Base-by-base conservation (phyloP, 176 grass and related monocot species). In the Oryza meridionalis region DNA sequence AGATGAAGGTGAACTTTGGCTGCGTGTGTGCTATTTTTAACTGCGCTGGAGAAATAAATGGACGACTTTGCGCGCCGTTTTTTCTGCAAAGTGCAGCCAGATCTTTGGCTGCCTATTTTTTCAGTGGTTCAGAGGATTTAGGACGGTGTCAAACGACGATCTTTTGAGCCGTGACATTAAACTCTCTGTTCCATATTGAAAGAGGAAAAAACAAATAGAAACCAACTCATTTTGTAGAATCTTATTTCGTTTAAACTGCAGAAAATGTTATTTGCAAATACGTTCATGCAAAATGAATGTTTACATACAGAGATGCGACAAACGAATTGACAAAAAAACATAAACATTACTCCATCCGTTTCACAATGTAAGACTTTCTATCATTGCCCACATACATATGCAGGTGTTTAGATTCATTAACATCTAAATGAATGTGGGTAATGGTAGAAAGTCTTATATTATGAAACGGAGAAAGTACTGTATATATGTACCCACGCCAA, bases 141-240 rank as follows among this genome's bases (percentile, higher is more conserved):
- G 61, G 84, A 90, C 46, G 7, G 15, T 74, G 88, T 75, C 84
- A 73, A 61, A 78, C 4, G 17, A 90, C 26, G 62, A 14, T 29
- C 24, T 14, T 14, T 58, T n/a, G 5, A 59, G 37, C 46, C 24
- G 19, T 26, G 37, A 62, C 64, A 68, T 19, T 19, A 49, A 58
- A 33, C 26, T 2, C 26, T 2, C 27, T 12, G 50, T 1, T 72
- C 38, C 3, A 21, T 33, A 17, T 69, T 2, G 73, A 69, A 31
- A 69, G 10, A 0, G 15, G 40, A 66, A 77, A 77, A 19, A n/a
- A 22, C 19, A n/a, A 46, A 58, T 19, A 53, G 16, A 19, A 16
- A 53, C 16, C 50, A 19, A 53, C 16, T 53, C 16, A 19, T 53
- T 53, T 19, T 19, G 46, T 53, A 19, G 16, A 17, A 1, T 6